Base-by-base conservation (phyloP, 805 yeast genomes). In the Vanderwaltozyma tropicalis region DNA sequence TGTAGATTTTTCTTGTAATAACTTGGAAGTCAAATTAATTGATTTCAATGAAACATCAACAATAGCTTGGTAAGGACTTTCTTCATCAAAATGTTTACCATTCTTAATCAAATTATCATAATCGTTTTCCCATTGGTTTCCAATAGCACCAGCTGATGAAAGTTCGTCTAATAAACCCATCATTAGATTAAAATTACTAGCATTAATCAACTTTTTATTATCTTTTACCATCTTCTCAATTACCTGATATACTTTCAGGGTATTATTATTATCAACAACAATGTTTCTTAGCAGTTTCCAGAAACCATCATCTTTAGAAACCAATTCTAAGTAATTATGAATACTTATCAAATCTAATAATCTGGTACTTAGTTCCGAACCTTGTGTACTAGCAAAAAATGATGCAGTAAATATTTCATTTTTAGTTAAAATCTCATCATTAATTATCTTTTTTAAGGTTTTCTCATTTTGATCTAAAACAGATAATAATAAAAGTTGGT, bases 91-190 rank as follows among this genome's bases (percentile, higher is more conserved):
- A 25, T 63, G 63, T 41, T 67, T 69, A 0, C 72, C 75, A 27
- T 66, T 62, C 19, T 62, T 61, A 11, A 62, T 52, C 31, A 69
- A 50, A 16, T 59, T 56, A 28, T 71, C 80, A 39, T 65, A 66
- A 40, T 76, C 81, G 44, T 76, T 80, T 55, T 83, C 92, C 72
- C 76, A 76, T 51, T 76, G 82, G 3, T 84, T 77, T 6, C 86
- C 89, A 37, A 79, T 64, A 0, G 92, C 86, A 8, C 94, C 94
- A 33, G 80, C 74, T 1, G 89, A 81, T 0, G 92, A 80, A 14
- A 83, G 70, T 46, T 83, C 94, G 57, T 83, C 94, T 24, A 83
- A 57, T 9, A 82, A 58, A 0, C 89, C 92, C 27, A 83, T 63
- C 10, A 82, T 57, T 46, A 74, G 69, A 72, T 81, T 72, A 47